A percentile compares a stretch with the other conserved stretches of the same genome.
Evolutionary conservation across 2,329 filamentous ascomycete genomes (phyloP).

Genomic region (Mycocentrospora acerina): DNA sequence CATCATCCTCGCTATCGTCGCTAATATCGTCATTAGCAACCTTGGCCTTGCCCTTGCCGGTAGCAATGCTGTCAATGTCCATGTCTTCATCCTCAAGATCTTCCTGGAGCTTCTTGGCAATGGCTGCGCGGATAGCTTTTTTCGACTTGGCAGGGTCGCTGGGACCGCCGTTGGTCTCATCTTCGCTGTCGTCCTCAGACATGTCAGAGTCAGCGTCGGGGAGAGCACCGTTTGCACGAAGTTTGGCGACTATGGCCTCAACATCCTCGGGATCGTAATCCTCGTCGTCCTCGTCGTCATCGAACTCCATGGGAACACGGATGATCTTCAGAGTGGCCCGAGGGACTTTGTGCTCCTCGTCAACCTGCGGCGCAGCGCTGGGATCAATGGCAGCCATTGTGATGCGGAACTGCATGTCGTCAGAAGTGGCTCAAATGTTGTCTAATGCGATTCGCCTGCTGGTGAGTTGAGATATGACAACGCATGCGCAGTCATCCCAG

Average conservation of each 20-base stretch:
- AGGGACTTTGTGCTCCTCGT: slow-evolving; percentile 51
- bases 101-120: slow-evolving; percentile 74
- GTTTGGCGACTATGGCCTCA: slow-evolving; percentile 41
- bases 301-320: slow-evolving; percentile 65
- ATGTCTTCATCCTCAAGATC: slow-evolving; percentile 70
- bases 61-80: slow-evolving; percentile 64
- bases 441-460: no score
- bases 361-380: slow-evolving; percentile 61
- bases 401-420: slow-evolving; percentile 74
- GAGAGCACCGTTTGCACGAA: slow-evolving; percentile 38
- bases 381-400: slow-evolving; percentile 99
- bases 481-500: background rate
- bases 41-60: slow-evolving; percentile 57
- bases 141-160: slow-evolving; percentile 89
- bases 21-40: slow-evolving; percentile 74
- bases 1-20: slow-evolving; percentile 60
- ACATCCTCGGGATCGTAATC: slow-evolving; percentile 49
- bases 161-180: slow-evolving; percentile 82
- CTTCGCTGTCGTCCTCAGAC: slow-evolving; percentile 60
- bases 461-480: background rate
- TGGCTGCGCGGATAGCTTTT: slow-evolving; percentile 78
- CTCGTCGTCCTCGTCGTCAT: slow-evolving; percentile 57
- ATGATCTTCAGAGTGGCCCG: slow-evolving; percentile 91
- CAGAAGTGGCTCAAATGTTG: slow-evolving; percentile 8
- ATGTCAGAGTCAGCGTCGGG: slow-evolving; percentile 40